Conservation (phyloP, 805 yeast genomes). For the Komagataella pastoris region DNA sequence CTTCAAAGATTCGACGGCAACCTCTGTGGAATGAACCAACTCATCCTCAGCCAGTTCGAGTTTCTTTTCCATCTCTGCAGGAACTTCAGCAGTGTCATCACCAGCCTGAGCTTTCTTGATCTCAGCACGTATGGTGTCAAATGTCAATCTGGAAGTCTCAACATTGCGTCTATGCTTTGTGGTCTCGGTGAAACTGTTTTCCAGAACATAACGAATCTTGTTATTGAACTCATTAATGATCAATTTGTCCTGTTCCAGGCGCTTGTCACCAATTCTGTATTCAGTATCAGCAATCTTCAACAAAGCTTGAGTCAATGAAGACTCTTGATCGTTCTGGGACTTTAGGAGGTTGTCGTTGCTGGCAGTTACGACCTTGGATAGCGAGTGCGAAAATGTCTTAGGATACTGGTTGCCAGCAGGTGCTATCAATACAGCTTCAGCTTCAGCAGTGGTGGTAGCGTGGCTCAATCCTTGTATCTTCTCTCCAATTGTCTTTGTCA, state of each 20-base stretch:
- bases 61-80: slow-evolving; percentile 38
- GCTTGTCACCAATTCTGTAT: slow-evolving; percentile 49
- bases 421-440: slow-evolving; percentile 37
- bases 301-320: slow-evolving; percentile 33
- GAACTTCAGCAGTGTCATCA: slow-evolving; percentile 22
- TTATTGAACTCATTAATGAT: slow-evolving; percentile 47
- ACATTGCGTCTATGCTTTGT: slow-evolving; percentile 52
- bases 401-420: slow-evolving; percentile 29
- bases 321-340: slow-evolving; percentile 8
- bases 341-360: slow-evolving; percentile 20
- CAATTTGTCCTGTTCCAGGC: slow-evolving; percentile 57
- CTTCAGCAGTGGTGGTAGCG: slow-evolving; percentile 55
- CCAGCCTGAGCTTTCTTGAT: slow-evolving; percentile 23
- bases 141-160: slow-evolving; percentile 53
- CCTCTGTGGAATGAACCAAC: slow-evolving; percentile 63
- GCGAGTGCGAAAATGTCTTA: slow-evolving; percentile 63
- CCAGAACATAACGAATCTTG: slow-evolving; percentile 36
- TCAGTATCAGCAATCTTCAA: slow-evolving; percentile 42
- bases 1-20: slow-evolving; percentile 72
- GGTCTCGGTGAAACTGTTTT: slow-evolving; percentile 48
- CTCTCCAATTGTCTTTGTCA: slow-evolving; percentile 40
- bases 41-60: slow-evolving; percentile 59
- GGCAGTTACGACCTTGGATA: slow-evolving; percentile 39
- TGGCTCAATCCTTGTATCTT: slow-evolving; percentile 47
- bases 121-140: slow-evolving; percentile 58